These are phyloP conservation scores for Mollisiaceae sp. DNA, from an alignment of 2,329 filamentous ascomycete genomes.

Conservation along the genomic window DNA sequence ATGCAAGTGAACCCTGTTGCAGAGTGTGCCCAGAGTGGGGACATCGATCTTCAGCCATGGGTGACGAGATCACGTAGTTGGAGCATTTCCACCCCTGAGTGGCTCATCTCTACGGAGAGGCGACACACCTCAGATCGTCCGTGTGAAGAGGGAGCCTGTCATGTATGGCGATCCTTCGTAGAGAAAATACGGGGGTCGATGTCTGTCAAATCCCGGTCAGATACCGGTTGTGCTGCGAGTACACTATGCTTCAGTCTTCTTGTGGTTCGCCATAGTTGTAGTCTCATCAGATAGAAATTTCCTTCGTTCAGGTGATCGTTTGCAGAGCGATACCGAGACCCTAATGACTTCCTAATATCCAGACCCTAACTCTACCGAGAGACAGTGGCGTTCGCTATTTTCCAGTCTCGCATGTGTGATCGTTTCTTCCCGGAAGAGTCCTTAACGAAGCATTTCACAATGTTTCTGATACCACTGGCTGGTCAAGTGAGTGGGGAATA, in stretches of 20 bases:
- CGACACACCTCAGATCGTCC: constrained; percentile 17
- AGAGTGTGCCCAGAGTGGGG: background rate
- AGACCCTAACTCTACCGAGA: constrained; percentile 15
- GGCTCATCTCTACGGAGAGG: constrained; percentile 15
- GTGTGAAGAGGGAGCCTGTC: constrained; percentile 9
- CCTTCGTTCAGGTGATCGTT: constrained; percentile 3
- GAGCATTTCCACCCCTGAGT: constrained; percentile 11
- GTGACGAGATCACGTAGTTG: constrained; percentile 16
- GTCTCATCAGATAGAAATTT: background rate
- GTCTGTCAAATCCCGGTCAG: background rate
- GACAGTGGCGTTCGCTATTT: constrained; percentile 7
- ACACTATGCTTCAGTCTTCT: background rate
- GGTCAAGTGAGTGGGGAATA: background rate
- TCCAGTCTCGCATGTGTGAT: background rate
- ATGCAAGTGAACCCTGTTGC: background rate
- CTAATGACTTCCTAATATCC: background rate
- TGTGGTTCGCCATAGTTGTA: no score
- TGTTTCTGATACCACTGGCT: background rate
- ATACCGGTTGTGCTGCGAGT: background rate
- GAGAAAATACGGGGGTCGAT: background rate
- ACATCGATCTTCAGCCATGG: constrained; percentile 21
- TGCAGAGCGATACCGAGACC: constrained; percentile 9
- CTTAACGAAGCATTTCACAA: background rate
- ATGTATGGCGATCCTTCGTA: constrained; percentile 21
- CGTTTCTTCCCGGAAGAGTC: background rate